phyloP scores from a whole-genome alignment of 1,284 basidiomycete species.

The Anthracocystis setariae region DNA sequence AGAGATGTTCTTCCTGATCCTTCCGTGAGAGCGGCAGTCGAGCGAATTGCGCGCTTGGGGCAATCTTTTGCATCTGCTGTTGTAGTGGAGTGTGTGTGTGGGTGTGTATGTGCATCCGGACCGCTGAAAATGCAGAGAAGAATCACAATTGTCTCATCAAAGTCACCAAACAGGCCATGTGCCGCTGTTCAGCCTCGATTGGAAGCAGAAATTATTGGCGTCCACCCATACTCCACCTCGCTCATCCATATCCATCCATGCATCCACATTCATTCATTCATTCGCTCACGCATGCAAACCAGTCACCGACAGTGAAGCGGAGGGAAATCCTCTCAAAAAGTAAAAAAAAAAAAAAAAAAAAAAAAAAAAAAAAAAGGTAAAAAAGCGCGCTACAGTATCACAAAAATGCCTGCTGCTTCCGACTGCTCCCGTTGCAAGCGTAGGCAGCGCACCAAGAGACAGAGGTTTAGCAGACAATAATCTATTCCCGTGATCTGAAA shows the following conservation, averaged over 20 bases:
- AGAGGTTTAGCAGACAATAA: no score
- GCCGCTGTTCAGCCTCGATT: neutral
- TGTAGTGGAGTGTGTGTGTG: no score
- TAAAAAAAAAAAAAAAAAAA: neutral
- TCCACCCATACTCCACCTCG: neutral
- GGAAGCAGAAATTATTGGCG: neutral
- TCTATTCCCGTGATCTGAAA: slow-evolving; percentile 19
- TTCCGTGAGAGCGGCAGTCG: slow-evolving; percentile 11
- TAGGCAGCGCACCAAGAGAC: no score
- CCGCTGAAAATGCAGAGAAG: slow-evolving; percentile 1
- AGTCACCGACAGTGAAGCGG: slow-evolving; percentile 8
- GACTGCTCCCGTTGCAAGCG: slow-evolving; percentile 13
- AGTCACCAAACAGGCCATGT: neutral
- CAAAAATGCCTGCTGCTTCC: no score
- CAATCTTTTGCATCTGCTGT: slow-evolving; percentile 2
- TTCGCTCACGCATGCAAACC: neutral
- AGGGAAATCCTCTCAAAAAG: neutral
- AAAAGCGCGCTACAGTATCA: neutral
- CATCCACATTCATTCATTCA: slow-evolving; percentile 1
- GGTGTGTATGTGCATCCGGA: no score
- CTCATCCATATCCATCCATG: neutral
- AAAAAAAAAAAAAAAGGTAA: slow-evolving; percentile 1
- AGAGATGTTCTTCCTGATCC: slow-evolving; percentile 20
- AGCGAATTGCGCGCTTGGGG: slow-evolving; percentile 19
- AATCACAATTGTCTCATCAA: no score